phyloP scores from a whole-genome alignment of 2,329 filamentous ascomycete genomes.

The Pestalotiopsis sp. region DNA sequence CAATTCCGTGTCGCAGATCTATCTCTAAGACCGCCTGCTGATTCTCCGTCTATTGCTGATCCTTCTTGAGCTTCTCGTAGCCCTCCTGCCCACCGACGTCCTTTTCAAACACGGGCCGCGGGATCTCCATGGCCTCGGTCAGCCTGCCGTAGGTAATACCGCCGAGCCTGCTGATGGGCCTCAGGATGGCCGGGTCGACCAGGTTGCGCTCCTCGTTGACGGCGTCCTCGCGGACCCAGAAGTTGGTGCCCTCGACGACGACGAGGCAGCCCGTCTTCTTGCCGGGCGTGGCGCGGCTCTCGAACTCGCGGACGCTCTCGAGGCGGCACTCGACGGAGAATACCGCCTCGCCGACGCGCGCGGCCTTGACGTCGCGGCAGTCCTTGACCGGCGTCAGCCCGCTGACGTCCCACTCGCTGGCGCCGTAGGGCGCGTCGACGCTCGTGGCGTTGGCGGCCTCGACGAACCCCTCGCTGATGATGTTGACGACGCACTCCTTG shows the following conservation, averaged over 20 bases:
- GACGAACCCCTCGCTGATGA: constrained; percentile 81
- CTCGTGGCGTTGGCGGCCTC: constrained; percentile 85
- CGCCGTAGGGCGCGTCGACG: constrained; percentile 76
- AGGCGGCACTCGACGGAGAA: constrained; percentile 83
- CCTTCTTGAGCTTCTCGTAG: constrained; percentile 57
- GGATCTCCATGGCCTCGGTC: constrained; percentile 72
- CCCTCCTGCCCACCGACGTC: constrained; percentile 55
- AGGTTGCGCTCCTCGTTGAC: constrained; percentile 75
- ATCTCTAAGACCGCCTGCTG: neutral
- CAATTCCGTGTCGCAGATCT: neutral
- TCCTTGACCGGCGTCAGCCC: constrained; percentile 72
- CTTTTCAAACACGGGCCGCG: constrained; percentile 59
- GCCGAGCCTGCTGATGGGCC: constrained; percentile 77
- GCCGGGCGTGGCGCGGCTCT: constrained; percentile 69
- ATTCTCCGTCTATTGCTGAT: constrained; percentile 17
- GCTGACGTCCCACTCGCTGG: constrained; percentile 77
- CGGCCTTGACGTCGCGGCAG: constrained; percentile 64
- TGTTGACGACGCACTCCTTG: constrained; percentile 81
- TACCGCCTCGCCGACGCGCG: constrained; percentile 73
- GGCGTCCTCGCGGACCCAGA: constrained; percentile 90
- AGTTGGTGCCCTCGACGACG: constrained; percentile 80
- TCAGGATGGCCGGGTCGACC: constrained; percentile 75
- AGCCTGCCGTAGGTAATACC: constrained; percentile 82
- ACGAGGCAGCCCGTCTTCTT: constrained; percentile 76
- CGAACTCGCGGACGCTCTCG: constrained; percentile 75